A percentile compares a stretch with the other conserved stretches of the same genome.
phyloP scores from a whole-genome alignment of 306 rosid genomes.

The Quercus cerris region DNA sequence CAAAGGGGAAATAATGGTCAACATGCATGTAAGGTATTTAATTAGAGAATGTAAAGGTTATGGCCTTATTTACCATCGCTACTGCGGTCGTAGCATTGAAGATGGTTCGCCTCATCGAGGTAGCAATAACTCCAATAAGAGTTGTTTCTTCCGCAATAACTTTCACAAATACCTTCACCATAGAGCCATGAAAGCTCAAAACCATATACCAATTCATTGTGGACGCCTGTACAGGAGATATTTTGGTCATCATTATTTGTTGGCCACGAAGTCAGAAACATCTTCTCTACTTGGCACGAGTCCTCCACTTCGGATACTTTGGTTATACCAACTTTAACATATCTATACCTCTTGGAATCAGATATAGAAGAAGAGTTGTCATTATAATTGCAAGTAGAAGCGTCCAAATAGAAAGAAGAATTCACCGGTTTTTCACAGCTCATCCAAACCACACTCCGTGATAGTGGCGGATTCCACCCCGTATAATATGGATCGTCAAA shows the following conservation, averaged over 20 bases:
- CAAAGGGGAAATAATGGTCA: not conserved
- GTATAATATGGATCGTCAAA: too few relatives aligned
- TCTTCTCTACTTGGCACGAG: not conserved
- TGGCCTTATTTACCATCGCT: fast-evolving
- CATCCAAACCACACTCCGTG: not conserved
- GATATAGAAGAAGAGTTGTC: not conserved
- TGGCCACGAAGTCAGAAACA: not conserved
- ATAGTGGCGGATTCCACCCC: fast-evolving
- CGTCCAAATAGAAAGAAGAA: conserved; percentile 1
- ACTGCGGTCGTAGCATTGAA: not conserved
- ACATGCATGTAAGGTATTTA: not conserved
- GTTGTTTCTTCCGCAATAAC: too few relatives aligned
- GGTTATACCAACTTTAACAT: not conserved
- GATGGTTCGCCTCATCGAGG: not conserved
- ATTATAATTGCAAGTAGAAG: not conserved
- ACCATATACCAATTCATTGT: not conserved
- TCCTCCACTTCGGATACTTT: not conserved
- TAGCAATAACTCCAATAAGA: not conserved
- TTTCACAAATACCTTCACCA: not conserved
- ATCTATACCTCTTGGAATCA: not conserved
- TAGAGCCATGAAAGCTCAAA: not conserved
- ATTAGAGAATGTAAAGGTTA: not conserved
- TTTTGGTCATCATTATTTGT: not conserved
- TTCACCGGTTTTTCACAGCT: not conserved
- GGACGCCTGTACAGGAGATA: not conserved